A percentile compares a stretch with the other conserved stretches of the same genome.
phyloP scores from a whole-genome alignment of 208 protist species.

The Wallacemonas sp. region DNA sequence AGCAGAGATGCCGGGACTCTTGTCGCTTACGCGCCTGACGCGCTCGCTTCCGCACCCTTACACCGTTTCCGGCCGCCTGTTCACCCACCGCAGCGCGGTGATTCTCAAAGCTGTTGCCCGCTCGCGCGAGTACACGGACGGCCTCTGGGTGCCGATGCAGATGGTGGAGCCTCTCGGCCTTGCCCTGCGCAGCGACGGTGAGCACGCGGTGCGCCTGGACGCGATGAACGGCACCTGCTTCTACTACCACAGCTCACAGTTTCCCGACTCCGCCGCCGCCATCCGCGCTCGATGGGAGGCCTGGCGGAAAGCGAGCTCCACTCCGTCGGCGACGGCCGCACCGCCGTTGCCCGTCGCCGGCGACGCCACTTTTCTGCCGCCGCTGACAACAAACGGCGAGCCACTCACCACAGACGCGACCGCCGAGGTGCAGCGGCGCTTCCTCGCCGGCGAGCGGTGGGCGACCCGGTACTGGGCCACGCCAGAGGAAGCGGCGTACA shows the following conservation, averaged over 20 bases:
- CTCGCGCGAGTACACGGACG: slow-evolving; percentile 23
- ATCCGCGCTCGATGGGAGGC: slow-evolving; percentile 29
- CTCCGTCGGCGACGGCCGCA: neutral
- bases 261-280: slow-evolving; percentile 20
- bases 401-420: slow-evolving; percentile 33
- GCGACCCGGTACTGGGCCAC: slow-evolving; percentile 61
- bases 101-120: slow-evolving; percentile 42
- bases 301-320: neutral
- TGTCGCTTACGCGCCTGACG: too few relatives aligned
- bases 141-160: slow-evolving; percentile 49
- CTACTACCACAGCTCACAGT: slow-evolving; percentile 63
- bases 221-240: slow-evolving; percentile 22
- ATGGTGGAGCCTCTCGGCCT: slow-evolving; percentile 35
- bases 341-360: neutral
- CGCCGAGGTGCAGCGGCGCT: slow-evolving; percentile 25
- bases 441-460: neutral
- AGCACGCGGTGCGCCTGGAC: slow-evolving; percentile 25
- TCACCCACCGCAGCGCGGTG: slow-evolving; percentile 30
- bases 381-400: slow-evolving; percentile 74
- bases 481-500: slow-evolving; percentile 47
- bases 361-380: neutral
- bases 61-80: slow-evolving; percentile 43
- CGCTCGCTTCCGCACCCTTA: neutral
- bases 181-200: neutral
- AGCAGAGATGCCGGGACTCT: too few relatives aligned